Evolutionary conservation across 140 eudicot species (phyloP).

Genomic region (Bidens hawaiensis): DNA sequence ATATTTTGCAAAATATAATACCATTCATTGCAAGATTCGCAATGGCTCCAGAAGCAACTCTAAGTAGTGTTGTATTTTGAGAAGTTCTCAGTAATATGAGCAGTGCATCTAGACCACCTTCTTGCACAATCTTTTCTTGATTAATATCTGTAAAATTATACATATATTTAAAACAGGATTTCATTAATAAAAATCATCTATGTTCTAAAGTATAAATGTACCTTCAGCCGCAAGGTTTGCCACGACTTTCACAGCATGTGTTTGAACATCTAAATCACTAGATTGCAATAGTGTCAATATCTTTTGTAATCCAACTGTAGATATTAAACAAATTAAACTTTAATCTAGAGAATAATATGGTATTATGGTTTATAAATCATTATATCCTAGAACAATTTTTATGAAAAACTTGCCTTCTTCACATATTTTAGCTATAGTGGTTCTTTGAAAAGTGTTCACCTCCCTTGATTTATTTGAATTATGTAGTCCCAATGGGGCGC

Average conservation of each 20-base stretch:
- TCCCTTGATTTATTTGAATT: slow-evolving; percentile 55
- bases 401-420: slow-evolving; percentile 89
- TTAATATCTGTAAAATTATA: slow-evolving; percentile 52
- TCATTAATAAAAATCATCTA: slow-evolving; percentile 5
- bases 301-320: slow-evolving; percentile 89
- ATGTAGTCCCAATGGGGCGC: slow-evolving; percentile 46
- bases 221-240: slow-evolving; percentile 99
- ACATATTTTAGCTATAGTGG: slow-evolving; percentile 77
- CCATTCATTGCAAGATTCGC: slow-evolving; percentile 99
- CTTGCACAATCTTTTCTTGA: slow-evolving; percentile 91
- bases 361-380: slow-evolving; percentile 11
- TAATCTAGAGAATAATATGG: slow-evolving; percentile 4
- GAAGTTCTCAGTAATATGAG: slow-evolving; percentile 74
- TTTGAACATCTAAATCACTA: slow-evolving; percentile 81
- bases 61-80: slow-evolving; percentile 72
- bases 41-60: slow-evolving; percentile 98
- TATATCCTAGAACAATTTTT: background rate
- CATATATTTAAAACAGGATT: background rate
- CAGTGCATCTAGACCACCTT: slow-evolving; percentile 95
- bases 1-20: slow-evolving; percentile 15
- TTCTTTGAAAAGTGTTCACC: slow-evolving; percentile 57
- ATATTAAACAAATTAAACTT: slow-evolving; percentile 12
- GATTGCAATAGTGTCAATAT: slow-evolving; percentile 67
- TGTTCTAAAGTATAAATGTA: slow-evolving; percentile 23
- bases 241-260: slow-evolving; percentile 89